These are phyloP conservation scores for Rhynchosporium agropyri DNA, from an alignment of 2,329 filamentous ascomycete genomes.

Conservation along the genomic window DNA sequence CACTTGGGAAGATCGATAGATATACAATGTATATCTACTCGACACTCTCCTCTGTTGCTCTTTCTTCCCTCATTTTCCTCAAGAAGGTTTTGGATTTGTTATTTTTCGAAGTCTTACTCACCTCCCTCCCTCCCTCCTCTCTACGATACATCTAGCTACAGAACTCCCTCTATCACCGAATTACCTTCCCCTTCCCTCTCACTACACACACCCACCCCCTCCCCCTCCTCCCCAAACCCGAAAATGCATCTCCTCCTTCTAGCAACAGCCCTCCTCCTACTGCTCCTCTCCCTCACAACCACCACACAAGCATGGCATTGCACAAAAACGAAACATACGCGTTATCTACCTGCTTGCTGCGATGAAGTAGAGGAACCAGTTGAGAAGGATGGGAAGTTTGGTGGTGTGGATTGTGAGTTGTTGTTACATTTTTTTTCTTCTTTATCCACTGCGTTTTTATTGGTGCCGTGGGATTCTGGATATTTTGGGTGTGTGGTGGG, in stretches of 20 bases:
- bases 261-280: neutral
- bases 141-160: no score
- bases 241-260: conserved; percentile 8
- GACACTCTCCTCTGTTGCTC: no score
- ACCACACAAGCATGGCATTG: conserved; percentile 12
- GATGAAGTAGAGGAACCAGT: neutral
- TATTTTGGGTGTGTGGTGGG: no score
- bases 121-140: no score
- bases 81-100: no score
- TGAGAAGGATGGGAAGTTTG: conserved; percentile 10
- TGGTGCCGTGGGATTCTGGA: no score
- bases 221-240: neutral
- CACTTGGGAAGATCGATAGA: no score
- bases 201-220: neutral
- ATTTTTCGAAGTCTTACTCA: no score
- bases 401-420: conserved; percentile 8
- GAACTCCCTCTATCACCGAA: no score
- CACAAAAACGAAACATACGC: neutral
- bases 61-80: no score
- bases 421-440: neutral
- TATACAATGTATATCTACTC: no score
- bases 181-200: neutral
- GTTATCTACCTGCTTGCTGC: conserved; percentile 9
- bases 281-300: neutral
- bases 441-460: neutral